Base-by-base conservation (phyloP, 139 green algal genomes). In the Coelastrella sp. region DNA sequence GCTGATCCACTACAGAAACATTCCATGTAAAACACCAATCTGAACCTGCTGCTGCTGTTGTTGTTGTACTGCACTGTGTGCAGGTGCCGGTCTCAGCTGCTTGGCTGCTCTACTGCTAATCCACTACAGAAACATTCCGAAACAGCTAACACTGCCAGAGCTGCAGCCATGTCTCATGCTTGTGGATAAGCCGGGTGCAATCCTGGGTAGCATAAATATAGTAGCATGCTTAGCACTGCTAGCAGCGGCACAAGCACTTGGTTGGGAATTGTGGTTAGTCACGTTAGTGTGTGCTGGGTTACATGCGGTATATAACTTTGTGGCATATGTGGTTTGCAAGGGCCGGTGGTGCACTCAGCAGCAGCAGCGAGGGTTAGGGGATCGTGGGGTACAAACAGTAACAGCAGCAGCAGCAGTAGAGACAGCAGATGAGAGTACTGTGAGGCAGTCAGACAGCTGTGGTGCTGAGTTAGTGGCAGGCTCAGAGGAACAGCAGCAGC, bases 201-300 rank as follows among this genome's bases (percentile, higher is more conserved):
- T 79, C 13, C 22, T 93, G 0, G 90, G 90, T 54, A 78, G 60
- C 16, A 80, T 80, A 7, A 90, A 90, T 57, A 83, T 95, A 58
- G 23, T 90, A 8, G 73, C 59, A 6, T 94, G 92, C 81, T 87
- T 95, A 54, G 80, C 71, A 4, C 79, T 94, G 71, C 93, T 95
- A 14, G 93, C 92, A 4, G 89, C 88, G 17, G 92, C 90, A 14
- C 92, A 90, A 16, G 57, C 86, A 65, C 88, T 95, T 1, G 81
- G 81, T 0, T 94, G 92, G 90, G 59, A 82, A 19, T 73, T 95
- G 73, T 94, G 92, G 92, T 54, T 90, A 4, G 75, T 94, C 60
- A 92, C 90, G 20, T 90, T 95, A 20, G 82, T 92, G 13, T 93
- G 88, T 78, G 88, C 80, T 0, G 87, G 86, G n/a, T 32, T 94